Conservation (phyloP, 2,329 filamentous ascomycete species). For the Arthrobotrys sphaeroides region DNA sequence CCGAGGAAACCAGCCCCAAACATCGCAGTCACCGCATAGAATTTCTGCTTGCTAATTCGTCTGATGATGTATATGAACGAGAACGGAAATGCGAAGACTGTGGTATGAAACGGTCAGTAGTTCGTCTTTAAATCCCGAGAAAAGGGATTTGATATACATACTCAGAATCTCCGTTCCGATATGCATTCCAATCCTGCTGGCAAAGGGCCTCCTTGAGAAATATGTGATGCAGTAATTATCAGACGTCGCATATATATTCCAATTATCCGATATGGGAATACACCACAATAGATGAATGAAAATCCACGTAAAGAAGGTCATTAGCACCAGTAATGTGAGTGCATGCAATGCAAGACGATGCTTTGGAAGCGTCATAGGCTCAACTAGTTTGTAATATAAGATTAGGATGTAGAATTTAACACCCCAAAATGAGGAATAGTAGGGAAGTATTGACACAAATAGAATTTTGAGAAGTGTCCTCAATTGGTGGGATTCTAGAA, state of each 20-base stretch:
- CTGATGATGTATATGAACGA: slow-evolving; percentile 22
- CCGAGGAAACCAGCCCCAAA: slow-evolving; percentile 28
- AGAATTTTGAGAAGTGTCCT: slow-evolving; percentile 13
- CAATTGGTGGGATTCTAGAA: neutral
- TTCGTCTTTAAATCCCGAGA: too few species aligned
- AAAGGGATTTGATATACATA: too few species aligned
- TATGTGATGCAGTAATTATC: slow-evolving; percentile 26
- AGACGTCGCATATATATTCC: slow-evolving; percentile 1
- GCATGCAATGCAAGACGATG: slow-evolving; percentile 2
- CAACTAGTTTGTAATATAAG: slow-evolving; percentile 41
- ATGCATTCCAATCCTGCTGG: slow-evolving; percentile 17
- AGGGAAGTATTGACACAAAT: slow-evolving; percentile 18
- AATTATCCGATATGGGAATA: slow-evolving; percentile 22
- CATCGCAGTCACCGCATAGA: slow-evolving; percentile 11
- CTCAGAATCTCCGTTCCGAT: slow-evolving; percentile 34
- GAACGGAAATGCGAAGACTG: slow-evolving; percentile 39
- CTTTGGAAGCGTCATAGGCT: slow-evolving; percentile 6
- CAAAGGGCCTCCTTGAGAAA: slow-evolving; percentile 12
- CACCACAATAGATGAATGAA: slow-evolving; percentile 39
- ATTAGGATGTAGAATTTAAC: slow-evolving; percentile 29
- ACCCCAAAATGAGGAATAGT: slow-evolving; percentile 33
- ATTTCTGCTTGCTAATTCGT: slow-evolving; percentile 19
- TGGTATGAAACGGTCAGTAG: too few species aligned
- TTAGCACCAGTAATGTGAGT: neutral
- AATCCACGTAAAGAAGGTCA: slow-evolving; percentile 16